Percentiles rank a stretch among this genome's conserved stretches.
These are phyloP conservation scores for Beauveria medogensis DNA, from an alignment of 2,329 filamentous ascomycete species.

Conservation along the genomic window DNA sequence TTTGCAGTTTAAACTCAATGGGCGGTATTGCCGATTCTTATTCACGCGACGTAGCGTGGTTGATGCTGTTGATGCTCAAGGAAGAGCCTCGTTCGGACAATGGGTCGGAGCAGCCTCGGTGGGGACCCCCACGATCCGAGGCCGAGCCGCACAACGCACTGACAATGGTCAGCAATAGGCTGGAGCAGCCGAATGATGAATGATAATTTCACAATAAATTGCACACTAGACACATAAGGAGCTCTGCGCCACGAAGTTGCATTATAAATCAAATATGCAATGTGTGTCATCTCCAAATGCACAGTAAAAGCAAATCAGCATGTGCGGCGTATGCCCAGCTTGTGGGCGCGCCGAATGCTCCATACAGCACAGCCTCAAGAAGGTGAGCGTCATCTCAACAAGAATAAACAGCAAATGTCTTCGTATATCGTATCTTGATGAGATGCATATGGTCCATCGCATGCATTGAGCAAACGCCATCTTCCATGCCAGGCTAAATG, in stretches of 20 bases:
- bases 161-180: not conserved
- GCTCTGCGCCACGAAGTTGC: not conserved
- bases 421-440: not conserved
- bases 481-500: not conserved
- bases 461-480: not conserved
- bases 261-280: not conserved
- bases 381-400: no score
- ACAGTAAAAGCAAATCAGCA: no score
- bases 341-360: no score
- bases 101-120: not conserved
- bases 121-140: conserved; percentile 1
- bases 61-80: not conserved
- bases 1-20: not conserved
- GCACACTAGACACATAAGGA: not conserved
- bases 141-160: not conserved
- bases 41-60: not conserved
- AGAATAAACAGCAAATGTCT: no score
- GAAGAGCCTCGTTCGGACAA: not conserved
- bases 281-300: no score
- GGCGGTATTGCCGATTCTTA: not conserved
- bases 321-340: no score
- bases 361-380: no score
- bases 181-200: not conserved
- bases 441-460: not conserved
- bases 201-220: not conserved